Conservation (phyloP, 345 rosid genomes). For the Mallotus nudiflorus region DNA sequence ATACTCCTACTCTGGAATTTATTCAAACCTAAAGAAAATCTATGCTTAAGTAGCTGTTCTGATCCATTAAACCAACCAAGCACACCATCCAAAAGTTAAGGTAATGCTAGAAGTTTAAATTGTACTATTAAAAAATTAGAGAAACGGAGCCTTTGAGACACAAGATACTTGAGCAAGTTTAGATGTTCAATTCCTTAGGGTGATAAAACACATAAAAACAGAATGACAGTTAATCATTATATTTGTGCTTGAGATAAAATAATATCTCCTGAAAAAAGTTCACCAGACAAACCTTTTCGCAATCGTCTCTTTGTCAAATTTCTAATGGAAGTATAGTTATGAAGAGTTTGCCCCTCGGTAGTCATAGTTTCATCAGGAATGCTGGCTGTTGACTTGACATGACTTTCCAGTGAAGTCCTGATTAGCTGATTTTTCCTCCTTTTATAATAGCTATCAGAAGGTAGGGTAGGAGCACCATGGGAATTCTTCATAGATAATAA, state of each 20-base stretch:
- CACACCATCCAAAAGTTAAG: background rate
- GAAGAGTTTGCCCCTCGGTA: conserved; percentile 40
- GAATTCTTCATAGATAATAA: conserved; percentile 30
- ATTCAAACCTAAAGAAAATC: background rate
- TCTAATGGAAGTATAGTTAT: conserved; percentile 40
- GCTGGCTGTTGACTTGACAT: conserved; percentile 29
- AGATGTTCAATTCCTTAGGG: background rate
- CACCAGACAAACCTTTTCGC: conserved; percentile 43
- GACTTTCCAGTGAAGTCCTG: conserved; percentile 56
- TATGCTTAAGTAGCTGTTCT: background rate
- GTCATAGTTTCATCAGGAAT: conserved; percentile 35
- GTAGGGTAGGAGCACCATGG: conserved; percentile 34
- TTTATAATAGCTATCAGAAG: conserved; percentile 75
- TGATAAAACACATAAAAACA: background rate
- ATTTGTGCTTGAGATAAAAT: background rate
- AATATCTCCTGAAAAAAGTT: background rate
- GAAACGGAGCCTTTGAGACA: background rate
- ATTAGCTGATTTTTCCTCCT: conserved; percentile 81
- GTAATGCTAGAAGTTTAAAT: background rate
- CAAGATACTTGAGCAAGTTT: background rate
- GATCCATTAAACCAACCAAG: background rate
- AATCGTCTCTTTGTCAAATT: conserved; percentile 42
- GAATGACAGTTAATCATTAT: background rate
- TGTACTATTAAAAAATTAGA: background rate
- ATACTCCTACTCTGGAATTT: conserved; percentile 8